Conservation (phyloP, 345 rosid genomes). For the Zanthoxylum bungeanum region DNA sequence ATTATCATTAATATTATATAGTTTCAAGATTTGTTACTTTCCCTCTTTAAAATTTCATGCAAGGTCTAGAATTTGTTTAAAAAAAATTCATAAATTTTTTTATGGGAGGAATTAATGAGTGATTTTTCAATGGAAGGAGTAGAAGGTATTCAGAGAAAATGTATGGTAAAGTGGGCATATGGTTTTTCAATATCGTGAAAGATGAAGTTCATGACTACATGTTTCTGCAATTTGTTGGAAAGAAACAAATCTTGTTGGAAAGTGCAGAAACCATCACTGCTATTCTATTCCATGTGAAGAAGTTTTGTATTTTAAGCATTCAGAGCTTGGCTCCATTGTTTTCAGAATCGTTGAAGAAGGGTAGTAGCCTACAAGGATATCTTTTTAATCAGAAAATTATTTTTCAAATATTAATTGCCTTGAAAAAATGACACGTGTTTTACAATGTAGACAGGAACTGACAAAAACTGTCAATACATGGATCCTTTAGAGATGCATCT, state of each 20-base stretch:
- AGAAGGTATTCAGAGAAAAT: background rate
- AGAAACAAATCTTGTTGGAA: background rate
- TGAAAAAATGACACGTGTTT: background rate
- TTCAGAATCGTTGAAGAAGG: background rate
- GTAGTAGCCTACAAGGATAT: background rate
- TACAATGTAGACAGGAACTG: background rate
- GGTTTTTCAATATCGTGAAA: background rate
- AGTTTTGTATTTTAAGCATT: background rate
- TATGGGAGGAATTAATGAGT: background rate
- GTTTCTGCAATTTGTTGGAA: background rate
- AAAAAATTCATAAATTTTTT: too few species aligned
- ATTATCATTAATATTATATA: background rate
- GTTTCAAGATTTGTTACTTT: background rate
- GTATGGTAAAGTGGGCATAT: background rate
- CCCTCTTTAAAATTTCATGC: background rate
- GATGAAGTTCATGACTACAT: background rate
- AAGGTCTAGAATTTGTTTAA: background rate
- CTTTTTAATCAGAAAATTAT: background rate
- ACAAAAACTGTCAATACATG: background rate
- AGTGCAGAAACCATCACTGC: background rate
- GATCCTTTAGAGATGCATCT: background rate
- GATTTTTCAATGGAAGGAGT: background rate
- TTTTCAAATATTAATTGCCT: background rate
- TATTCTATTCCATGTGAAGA: background rate
- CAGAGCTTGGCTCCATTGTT: background rate